Conservation (phyloP, 768 basidiomycete species). For the Cystobasidiopsis lactophilus region DNA sequence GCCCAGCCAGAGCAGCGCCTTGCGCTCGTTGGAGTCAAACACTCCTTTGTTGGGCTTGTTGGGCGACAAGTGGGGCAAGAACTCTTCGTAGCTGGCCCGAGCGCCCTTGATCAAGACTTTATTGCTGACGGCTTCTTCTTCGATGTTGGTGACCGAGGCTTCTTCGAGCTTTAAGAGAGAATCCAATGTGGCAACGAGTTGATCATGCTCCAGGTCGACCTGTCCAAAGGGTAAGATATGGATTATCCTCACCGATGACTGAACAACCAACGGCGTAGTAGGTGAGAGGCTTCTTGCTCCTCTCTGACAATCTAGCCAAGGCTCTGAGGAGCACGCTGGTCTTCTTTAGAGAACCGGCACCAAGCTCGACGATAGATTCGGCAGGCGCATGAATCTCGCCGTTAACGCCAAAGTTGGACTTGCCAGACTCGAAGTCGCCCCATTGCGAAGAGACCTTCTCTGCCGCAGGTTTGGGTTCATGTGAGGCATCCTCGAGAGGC, state of each 20-base stretch:
- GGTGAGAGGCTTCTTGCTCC: not conserved
- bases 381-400: conserved; percentile 21
- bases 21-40: conserved; percentile 8
- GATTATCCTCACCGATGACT: not conserved
- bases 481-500: not conserved
- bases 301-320: conserved; percentile 34
- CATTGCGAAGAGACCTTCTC: not conserved
- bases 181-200: conserved; percentile 56
- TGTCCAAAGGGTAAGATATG: conserved; percentile 40
- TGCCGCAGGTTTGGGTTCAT: not conserved
- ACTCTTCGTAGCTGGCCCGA: conserved; percentile 77
- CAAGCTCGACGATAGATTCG: conserved; percentile 59
- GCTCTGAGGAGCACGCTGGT: conserved; percentile 37
- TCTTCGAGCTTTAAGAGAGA: conserved; percentile 30
- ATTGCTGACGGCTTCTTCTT: conserved; percentile 30
- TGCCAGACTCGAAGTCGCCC: conserved; percentile 7
- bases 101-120: conserved; percentile 64
- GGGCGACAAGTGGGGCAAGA: conserved; percentile 44
- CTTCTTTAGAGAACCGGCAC: conserved; percentile 56
- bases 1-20: conserved; percentile 57
- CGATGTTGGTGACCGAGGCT: conserved; percentile 13
- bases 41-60: conserved; percentile 3
- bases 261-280: conserved; percentile 16
- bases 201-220: conserved; percentile 71
- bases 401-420: conserved; percentile 24